These are phyloP conservation scores for Erodium maritimum DNA, from an alignment of 345 rosid species.

Conservation along the genomic window DNA sequence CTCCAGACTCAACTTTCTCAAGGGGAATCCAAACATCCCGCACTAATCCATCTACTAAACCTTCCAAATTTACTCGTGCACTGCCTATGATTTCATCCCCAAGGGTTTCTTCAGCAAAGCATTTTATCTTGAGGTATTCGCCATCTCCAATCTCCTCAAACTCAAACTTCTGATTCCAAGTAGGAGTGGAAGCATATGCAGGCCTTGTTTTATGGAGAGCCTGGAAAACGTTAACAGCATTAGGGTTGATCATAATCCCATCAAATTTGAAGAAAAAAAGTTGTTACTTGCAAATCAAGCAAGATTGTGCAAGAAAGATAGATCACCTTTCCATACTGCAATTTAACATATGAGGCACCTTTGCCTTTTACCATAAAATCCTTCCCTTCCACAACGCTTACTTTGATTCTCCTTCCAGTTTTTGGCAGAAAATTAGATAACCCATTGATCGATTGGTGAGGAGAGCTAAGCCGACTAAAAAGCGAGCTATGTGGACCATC, in stretches of 20 bases:
- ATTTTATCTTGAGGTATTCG: slow-evolving; percentile 70
- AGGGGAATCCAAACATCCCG: slow-evolving; percentile 86
- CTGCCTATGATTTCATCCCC: slow-evolving; percentile 77
- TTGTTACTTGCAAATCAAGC: neutral
- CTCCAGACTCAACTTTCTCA: slow-evolving; percentile 85
- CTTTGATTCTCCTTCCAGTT: slow-evolving; percentile 63
- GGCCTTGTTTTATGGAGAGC: slow-evolving; percentile 53
- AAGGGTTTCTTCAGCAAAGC: slow-evolving; percentile 51
- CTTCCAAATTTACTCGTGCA: slow-evolving; percentile 82
- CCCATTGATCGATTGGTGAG: slow-evolving; percentile 37
- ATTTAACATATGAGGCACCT: slow-evolving; percentile 57
- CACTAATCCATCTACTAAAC: slow-evolving; percentile 51
- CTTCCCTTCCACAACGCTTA: slow-evolving; percentile 54
- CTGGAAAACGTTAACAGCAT: slow-evolving; percentile 20
- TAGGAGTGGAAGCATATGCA: slow-evolving; percentile 32
- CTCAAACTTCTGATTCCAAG: slow-evolving; percentile 75
- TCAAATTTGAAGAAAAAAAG: neutral
- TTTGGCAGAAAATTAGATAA: slow-evolving; percentile 41
- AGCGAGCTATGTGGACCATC: slow-evolving; percentile 71
- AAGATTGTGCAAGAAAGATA: neutral
- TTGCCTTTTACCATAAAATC: slow-evolving; percentile 55
- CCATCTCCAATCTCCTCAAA: slow-evolving; percentile 79
- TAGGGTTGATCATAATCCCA: slow-evolving; percentile 2
- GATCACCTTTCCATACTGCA: slow-evolving; percentile 84
- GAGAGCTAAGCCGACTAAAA: slow-evolving; percentile 28